Base-by-base conservation (phyloP, 2,329 filamentous ascomycete genomes). In the Torrubiella hemipterigena region DNA sequence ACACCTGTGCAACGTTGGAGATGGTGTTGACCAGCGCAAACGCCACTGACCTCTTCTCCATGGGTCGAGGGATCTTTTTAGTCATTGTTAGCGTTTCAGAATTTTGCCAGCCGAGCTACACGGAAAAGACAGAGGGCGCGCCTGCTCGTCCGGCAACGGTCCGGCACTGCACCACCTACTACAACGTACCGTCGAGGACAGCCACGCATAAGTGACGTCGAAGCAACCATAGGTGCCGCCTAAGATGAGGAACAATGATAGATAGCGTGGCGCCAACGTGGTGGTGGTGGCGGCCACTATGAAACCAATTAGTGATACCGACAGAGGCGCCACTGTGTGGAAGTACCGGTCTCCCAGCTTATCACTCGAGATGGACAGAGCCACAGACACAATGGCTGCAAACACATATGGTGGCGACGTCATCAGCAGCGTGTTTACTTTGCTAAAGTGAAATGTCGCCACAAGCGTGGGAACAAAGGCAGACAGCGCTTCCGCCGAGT, bases 381-480 rank as follows among this genome's bases (percentile, higher is more conserved):
- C 34, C 40, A 76, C 73, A 2, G 75, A 71, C 0, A 69, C 72
- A 26, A 81, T 64, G 19, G 74, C 65, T 29, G 63, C 66, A 10
- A 79, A 59, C 4, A 77, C 67, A 47, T 79, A 81, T 2, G 76
- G 76, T 1, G 78, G 78, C 0, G 67, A 69, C 0, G 74, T 78
- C 32, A 81, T 58, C 11, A 80, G 64, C 4, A 81, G 64, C 0
- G 77, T 73, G 17, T 62, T 54, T 29, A 77, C 71, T 12, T 64
- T 58, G 35, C 54, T 63, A 49, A 77, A 81, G n/a, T 71, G 67
- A 3, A 84, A 65, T 6, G 76, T 79, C 36, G 65, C 59, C 29
- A 84, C 78, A 11, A 86, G 76, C 0, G 78, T 79, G 24, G 75
- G 75, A 53, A 80, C 77, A 58, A 80, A 81, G 50, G 77, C 78